Evolutionary conservation across 768 basidiomycete genomes (phyloP), one percentile per base, ranked within the genome.

Genomic region (Plicaturopsis crispa): DNA sequence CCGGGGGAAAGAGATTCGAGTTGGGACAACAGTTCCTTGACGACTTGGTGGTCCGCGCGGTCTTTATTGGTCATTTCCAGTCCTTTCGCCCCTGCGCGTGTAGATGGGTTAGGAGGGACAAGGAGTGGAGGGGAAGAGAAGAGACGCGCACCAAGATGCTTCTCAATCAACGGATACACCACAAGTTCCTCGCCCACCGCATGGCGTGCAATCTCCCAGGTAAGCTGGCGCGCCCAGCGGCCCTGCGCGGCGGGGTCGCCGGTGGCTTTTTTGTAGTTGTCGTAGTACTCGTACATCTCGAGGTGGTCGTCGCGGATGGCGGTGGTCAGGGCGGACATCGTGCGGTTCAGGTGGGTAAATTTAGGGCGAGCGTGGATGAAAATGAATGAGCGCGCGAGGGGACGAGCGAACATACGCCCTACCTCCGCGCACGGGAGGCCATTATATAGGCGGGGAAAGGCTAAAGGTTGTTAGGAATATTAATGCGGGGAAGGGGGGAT

Each of bases 121-220:
- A n/a, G n/a, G n/a, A n/a, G n/a, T n/a, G n/a, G n/a, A n/a, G n/a
- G n/a, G n/a, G n/a, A n/a, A n/a, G n/a, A n/a, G n/a, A n/a, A n/a
- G n/a, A n/a, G n/a, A n/a, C n/a, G n/a, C n/a, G n/a, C 56, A 4
- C 78, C 78, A 39, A 80, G 67, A 38, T 72, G 61, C 41, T 67
- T 61, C 48, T 79, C 76, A 63, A 79, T 70, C 33, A 78, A 62
- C 11, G 78, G 78, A 47, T 80, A 80, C 1, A 79, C 70, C 24
- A 81, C 62, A 26, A 80, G 67, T 51, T 82, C 79, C 51, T 80
- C 78, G 11, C 69, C 75, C 5, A 72, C 69, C 3, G 77, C 72
- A 42, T 80, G 78, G 0, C 75, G 65, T 1, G 75, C 77, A 28
- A 80, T 60, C 54, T 77, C 75, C 78, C 76, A 80, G 10, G 58